Base-by-base conservation (phyloP, 2,329 filamentous ascomycete genomes). In the Pseudogymnoascus sp. region DNA sequence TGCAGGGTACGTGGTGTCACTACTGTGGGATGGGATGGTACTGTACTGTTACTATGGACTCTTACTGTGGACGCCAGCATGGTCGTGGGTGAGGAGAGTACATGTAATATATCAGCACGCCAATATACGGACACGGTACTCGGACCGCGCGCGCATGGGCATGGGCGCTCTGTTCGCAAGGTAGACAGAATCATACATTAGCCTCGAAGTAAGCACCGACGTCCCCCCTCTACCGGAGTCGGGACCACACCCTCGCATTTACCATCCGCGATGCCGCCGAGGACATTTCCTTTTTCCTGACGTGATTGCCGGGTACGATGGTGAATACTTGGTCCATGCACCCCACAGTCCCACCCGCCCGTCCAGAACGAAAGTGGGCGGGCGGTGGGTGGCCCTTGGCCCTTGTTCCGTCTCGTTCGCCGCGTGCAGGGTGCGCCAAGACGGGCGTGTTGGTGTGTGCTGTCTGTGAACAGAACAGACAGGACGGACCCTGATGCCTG, bases 341-440 rank as follows among this genome's bases (percentile, higher is more conserved):
- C 45, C 45, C 45, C 45, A 33, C 45, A 55, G 45, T 55, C 45
- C 45, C 45, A 31, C 45, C 23, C 45, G n/a, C 26, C 45, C 45
- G 45, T 21, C 39, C 21, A 26, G 38, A 41, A 21, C 38, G 29
- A 23, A 16, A 6, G 16, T 41, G 8, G 16, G 39, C 23, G 39
- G 6, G 26, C 7, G 4, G 26, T 4, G 6, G 26, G 16, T 41
- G 39, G 38, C 38, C 39, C 16, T 41, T 52, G 45, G 45, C 45
- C 45, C 45, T 52, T 52, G 31, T 33, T 55, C 26, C 26, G 45
- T 31, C 12, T 33, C 45, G 26, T 26, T 26, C 45, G 16, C 49
- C 29, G 49, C 49, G 49, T 55, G 49, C 49, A 55, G 49, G 49
- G 49, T 29, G 14, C 49, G 49, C 49, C 49, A 55, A 33, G 49